A percentile compares a stretch with the other conserved stretches of the same genome.
phyloP scores from a whole-genome alignment of 108 stramenopile genomes.

The Skeletonema grethae region DNA sequence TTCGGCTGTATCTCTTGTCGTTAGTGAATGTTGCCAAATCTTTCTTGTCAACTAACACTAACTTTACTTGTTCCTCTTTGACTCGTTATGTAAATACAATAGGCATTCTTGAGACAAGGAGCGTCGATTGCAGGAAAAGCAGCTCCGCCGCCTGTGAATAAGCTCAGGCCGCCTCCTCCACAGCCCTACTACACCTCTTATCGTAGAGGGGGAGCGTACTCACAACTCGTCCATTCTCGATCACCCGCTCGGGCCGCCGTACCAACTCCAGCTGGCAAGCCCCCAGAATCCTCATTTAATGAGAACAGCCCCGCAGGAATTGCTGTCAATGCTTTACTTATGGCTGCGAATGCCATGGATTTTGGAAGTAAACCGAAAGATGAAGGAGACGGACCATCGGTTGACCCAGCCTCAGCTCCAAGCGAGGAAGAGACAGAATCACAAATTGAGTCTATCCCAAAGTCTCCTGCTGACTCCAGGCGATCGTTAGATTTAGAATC shows the following conservation, averaged over 20 bases:
- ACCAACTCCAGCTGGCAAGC: not conserved
- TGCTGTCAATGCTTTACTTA: not conserved
- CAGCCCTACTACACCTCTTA: conserved; percentile 3
- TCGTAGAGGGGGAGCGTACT: conserved; percentile 5
- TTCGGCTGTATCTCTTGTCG: not conserved
- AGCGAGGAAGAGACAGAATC: not conserved
- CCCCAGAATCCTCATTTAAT: not conserved
- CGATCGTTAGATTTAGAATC: not conserved
- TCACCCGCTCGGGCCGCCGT: not conserved
- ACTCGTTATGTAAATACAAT: not conserved
- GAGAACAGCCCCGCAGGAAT: conserved; percentile 2
- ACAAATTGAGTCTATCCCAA: not conserved
- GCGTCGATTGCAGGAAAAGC: not conserved
- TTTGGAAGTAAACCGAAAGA: not conserved
- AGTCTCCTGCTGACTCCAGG: not conserved
- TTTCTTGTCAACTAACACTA: not conserved
- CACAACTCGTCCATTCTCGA: conserved; percentile 3
- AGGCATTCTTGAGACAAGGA: conserved; percentile 4
- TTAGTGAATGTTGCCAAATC: not conserved
- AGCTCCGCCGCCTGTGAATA: not conserved
- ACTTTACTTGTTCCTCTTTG: not conserved
- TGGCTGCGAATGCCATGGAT: conserved; percentile 6
- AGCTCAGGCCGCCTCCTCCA: not conserved
- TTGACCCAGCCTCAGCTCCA: not conserved
- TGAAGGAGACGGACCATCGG: not conserved